These are phyloP conservation scores for Acephala macrosclerotiorum DNA, from an alignment of 2,329 filamentous ascomycete species.

Conservation along the genomic window DNA sequence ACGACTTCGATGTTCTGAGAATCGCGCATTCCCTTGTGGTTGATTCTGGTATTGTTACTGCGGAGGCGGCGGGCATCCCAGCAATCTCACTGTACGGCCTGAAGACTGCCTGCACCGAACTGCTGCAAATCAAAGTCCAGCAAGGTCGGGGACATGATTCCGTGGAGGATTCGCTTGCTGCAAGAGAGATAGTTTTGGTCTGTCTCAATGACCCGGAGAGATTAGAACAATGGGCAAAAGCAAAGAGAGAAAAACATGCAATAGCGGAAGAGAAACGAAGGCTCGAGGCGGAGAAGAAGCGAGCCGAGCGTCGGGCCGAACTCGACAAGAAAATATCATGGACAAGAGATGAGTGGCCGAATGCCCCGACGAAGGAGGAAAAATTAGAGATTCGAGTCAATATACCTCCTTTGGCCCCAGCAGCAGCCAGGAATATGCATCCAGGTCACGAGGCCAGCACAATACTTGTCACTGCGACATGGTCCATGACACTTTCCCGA, in stretches of 20 bases:
- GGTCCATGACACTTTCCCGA: background rate
- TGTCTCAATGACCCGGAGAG: background rate
- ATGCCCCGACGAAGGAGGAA: background rate
- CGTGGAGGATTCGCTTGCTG: constrained; percentile 2
- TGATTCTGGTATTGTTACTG: constrained; percentile 1
- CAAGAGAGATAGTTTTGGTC: constrained; percentile 5
- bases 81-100: background rate
- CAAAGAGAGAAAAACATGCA: background rate
- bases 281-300: background rate
- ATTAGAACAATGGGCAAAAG: background rate
- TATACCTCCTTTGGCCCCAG: background rate
- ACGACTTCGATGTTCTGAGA: background rate
- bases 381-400: background rate
- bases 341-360: background rate
- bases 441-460: background rate
- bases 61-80: background rate
- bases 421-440: background rate
- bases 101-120: background rate
- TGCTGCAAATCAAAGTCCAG: background rate
- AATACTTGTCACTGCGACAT: background rate
- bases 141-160: background rate
- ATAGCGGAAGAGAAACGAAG: background rate
- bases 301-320: background rate
- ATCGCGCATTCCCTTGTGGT: background rate
- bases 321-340: background rate